Conservation (phyloP, 176 grass and related monocot species). For the Typha latifolia region DNA sequence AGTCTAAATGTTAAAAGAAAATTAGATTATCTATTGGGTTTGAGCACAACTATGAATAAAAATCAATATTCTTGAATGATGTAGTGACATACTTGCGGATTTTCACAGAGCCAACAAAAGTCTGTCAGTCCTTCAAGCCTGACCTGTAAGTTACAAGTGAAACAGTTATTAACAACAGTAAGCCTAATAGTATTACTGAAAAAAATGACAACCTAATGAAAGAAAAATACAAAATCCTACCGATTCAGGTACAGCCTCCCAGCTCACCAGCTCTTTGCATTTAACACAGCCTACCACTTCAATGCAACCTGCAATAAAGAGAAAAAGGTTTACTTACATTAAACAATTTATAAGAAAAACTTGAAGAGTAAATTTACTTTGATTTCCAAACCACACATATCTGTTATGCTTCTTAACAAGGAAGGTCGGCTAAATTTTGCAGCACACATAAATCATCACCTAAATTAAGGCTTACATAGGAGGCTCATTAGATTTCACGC, state of each 20-base stretch:
- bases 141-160: conserved; percentile 39
- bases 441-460: neutral
- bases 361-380: neutral
- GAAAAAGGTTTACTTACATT: neutral
- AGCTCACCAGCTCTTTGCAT: conserved; percentile 56
- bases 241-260: conserved; percentile 69
- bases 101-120: conserved; percentile 88
- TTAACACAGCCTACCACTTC: conserved; percentile 73
- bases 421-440: neutral
- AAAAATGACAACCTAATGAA: neutral
- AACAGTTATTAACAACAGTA: conserved; percentile 4
- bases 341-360: neutral
- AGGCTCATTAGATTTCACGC: neutral
- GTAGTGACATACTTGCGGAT: conserved; percentile 38
- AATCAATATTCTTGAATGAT: neutral
- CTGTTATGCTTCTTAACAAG: neutral
- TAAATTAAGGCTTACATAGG: neutral
- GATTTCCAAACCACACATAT: neutral
- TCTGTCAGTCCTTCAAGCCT: conserved; percentile 75
- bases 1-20: neutral
- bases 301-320: conserved; percentile 49
- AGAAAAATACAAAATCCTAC: conserved; percentile 16
- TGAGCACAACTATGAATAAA: neutral
- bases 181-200: neutral
- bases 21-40: too few relatives aligned